These are phyloP conservation scores for Fragilariopsis cylindrus DNA, from an alignment of 108 stramenopile genomes.

Conservation along the genomic window DNA sequence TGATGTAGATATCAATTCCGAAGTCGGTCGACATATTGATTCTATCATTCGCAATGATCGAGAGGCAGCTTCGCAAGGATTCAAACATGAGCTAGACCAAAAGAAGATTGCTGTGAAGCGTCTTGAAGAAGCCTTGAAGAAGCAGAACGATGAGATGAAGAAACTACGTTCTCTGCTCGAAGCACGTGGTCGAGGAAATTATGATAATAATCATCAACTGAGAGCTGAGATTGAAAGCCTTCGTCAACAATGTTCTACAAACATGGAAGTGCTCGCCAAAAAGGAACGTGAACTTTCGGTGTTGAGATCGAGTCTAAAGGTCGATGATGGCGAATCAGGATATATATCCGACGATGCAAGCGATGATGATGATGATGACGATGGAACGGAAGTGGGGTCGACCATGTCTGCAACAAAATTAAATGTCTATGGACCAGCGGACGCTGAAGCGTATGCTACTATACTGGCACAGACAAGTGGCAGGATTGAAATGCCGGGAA, in stretches of 20 bases:
- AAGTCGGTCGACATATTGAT: slow-evolving; percentile 32
- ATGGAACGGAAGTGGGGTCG: neutral
- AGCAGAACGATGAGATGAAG: slow-evolving; percentile 33
- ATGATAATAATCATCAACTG: slow-evolving; percentile 22
- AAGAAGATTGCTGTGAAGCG: slow-evolving; percentile 33
- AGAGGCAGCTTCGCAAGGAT: slow-evolving; percentile 20
- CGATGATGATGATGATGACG: slow-evolving; percentile 48
- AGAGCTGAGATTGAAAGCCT: slow-evolving; percentile 37
- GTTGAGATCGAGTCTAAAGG: slow-evolving; percentile 49
- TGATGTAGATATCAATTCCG: slow-evolving; percentile 21
- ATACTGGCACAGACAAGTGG: slow-evolving; percentile 17
- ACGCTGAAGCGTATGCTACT: slow-evolving; percentile 35
- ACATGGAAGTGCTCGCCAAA: slow-evolving; percentile 51
- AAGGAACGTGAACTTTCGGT: slow-evolving; percentile 58
- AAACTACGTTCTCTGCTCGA: slow-evolving; percentile 18
- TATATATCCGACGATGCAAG: slow-evolving; percentile 65
- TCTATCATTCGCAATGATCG: slow-evolving; percentile 30
- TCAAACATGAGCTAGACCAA: slow-evolving; percentile 33
- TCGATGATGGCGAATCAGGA: slow-evolving; percentile 39
- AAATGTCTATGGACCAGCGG: slow-evolving; percentile 21
- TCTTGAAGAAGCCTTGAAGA: slow-evolving; percentile 39
- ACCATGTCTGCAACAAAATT: slow-evolving; percentile 3
- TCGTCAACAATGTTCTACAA: slow-evolving; percentile 36
- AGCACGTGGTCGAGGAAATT: slow-evolving; percentile 1
- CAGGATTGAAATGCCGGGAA: slow-evolving; percentile 20